Conservation (phyloP, 1,284 basidiomycete genomes). For the Abortiporus biennis region DNA sequence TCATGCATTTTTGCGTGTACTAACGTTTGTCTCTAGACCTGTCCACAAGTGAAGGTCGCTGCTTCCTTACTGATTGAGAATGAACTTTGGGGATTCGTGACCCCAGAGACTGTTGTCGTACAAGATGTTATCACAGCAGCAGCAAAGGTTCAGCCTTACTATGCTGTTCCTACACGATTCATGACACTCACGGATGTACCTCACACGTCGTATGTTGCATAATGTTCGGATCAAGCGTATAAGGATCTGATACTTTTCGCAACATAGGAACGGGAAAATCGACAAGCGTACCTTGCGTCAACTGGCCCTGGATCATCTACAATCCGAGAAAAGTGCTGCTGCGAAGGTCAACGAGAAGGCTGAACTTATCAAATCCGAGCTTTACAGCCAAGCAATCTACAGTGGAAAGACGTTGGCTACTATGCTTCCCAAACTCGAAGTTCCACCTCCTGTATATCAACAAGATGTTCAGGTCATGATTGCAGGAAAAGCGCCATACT, state of each 20-base stretch:
- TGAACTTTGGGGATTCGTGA: slow-evolving; percentile 50
- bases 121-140: slow-evolving; percentile 37
- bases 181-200: slow-evolving; percentile 39
- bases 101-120: slow-evolving; percentile 33
- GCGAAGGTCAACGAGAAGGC: slow-evolving; percentile 15
- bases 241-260: no score
- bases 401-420: slow-evolving; percentile 16
- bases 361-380: slow-evolving; percentile 13
- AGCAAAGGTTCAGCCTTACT: slow-evolving; percentile 49
- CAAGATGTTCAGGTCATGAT: not conserved
- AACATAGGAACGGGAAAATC: slow-evolving; percentile 32
- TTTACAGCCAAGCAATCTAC: slow-evolving; percentile 19
- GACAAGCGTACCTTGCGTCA: slow-evolving; percentile 45
- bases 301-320: slow-evolving; percentile 29
- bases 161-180: slow-evolving; percentile 47
- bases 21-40: slow-evolving; percentile 27
- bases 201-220: slow-evolving; percentile 44
- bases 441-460: slow-evolving; percentile 10
- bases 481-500: not conserved
- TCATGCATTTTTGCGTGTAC: slow-evolving; percentile 7
- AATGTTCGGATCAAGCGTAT: no score
- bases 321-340: slow-evolving; percentile 7
- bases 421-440: slow-evolving; percentile 12
- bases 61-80: slow-evolving; percentile 44
- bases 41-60: slow-evolving; percentile 38